phyloP scores from a whole-genome alignment of 2,329 filamentous ascomycete species.

The Aspergillus pseudoterreus region DNA sequence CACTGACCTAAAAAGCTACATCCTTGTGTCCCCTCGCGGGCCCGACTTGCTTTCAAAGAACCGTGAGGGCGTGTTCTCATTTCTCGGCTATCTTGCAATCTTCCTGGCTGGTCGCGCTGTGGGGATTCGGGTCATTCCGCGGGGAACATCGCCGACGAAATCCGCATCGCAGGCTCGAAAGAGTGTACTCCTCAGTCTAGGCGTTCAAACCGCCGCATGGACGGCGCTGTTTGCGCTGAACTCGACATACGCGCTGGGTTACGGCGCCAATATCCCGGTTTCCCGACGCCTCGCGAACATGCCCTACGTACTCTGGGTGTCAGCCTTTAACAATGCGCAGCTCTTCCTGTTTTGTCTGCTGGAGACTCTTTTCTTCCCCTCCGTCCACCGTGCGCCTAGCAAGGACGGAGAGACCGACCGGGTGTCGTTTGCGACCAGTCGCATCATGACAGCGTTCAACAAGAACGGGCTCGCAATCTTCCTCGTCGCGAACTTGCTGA shows the following conservation, averaged over 20 bases:
- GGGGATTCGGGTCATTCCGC: conserved; percentile 74
- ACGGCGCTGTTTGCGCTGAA: conserved; percentile 64
- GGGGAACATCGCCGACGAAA: conserved; percentile 47
- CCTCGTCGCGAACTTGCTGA: conserved; percentile 81
- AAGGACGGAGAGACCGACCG: conserved; percentile 59
- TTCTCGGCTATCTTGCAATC: conserved; percentile 88
- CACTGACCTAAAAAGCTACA: conserved; percentile 74
- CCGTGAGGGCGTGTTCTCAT: conserved; percentile 91
- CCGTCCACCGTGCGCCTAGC: conserved; percentile 57
- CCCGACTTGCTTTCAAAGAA: conserved; percentile 81
- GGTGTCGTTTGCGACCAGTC: conserved; percentile 69
- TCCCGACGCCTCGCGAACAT: conserved; percentile 89
- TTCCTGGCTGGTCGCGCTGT: conserved; percentile 85
- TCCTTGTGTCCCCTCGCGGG: conserved; percentile 73
- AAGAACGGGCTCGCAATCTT: conserved; percentile 84
- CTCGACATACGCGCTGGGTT: conserved; percentile 66
- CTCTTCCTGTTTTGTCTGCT: conserved; percentile 73
- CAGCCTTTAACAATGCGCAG: conserved; percentile 85
- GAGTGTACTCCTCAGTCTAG: conserved; percentile 62
- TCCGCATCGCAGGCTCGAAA: conserved; percentile 45
- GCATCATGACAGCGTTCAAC: conserved; percentile 79
- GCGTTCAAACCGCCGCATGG: conserved; percentile 66
- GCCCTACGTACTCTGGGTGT: conserved; percentile 88
- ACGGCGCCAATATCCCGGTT: conserved; percentile 62
- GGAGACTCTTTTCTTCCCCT: conserved; percentile 75